Percentiles rank a stretch among this genome's conserved stretches.
phyloP scores from a whole-genome alignment of 495 filamentous ascomycete genomes.

The Poronia punctata region DNA sequence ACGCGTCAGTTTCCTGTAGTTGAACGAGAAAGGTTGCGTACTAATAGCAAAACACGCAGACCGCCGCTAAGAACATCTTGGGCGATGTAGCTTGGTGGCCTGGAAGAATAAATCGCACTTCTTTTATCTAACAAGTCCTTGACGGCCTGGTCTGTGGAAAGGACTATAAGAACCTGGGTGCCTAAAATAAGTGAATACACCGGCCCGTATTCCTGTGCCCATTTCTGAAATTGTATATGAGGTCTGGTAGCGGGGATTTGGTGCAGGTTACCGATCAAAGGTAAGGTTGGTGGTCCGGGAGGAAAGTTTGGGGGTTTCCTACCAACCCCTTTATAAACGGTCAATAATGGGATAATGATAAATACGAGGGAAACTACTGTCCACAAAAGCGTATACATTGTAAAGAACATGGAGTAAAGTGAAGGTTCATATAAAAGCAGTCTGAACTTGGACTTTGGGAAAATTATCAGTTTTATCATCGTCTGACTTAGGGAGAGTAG shows the following conservation, averaged over 20 bases:
- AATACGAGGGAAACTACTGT: too few species aligned
- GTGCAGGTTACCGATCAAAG: constrained; percentile 23
- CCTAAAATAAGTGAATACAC: constrained; percentile 23
- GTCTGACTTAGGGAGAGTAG: too few species aligned
- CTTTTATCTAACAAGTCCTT: constrained; percentile 24
- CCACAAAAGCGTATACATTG: too few species aligned
- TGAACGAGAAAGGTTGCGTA: constrained; percentile 10
- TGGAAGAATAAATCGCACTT: constrained; percentile 22
- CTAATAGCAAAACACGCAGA: constrained; percentile 37
- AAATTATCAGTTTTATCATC: too few species aligned
- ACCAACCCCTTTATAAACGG: constrained; percentile 10
- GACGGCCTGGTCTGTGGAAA: constrained; percentile 22
- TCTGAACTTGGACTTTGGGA: too few species aligned
- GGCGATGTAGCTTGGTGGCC: constrained; percentile 17
- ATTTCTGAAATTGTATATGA: constrained; percentile 19
- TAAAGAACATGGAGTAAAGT: too few species aligned
- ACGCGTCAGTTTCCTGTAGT: constrained; percentile 1
- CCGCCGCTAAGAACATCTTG: constrained; percentile 10
- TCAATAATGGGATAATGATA: constrained; percentile 4
- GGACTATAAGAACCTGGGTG: constrained; percentile 19
- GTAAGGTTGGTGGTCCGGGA: constrained; percentile 23
- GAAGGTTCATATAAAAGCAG: too few species aligned
- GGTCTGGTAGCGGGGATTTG: constrained; percentile 16
- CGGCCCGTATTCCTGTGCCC: constrained; percentile 22
- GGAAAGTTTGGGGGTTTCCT: constrained; percentile 17